Evolutionary conservation across 2,329 filamentous ascomycete genomes (phyloP).

Genomic region (Delphinella strobiligena): DNA sequence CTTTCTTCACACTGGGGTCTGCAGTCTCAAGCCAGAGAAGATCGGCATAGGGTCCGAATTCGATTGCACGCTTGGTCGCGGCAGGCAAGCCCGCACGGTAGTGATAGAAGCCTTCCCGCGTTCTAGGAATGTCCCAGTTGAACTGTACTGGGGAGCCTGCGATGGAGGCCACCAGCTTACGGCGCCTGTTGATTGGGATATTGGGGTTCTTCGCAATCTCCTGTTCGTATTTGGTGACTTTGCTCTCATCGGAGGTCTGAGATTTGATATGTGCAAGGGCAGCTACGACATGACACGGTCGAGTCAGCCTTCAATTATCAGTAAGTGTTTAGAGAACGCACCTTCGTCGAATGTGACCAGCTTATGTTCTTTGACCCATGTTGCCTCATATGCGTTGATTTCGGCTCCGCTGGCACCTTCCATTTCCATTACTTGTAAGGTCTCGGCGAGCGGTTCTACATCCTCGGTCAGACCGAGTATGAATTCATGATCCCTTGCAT

Average conservation of each 20-base stretch:
- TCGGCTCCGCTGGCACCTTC: slow-evolving; percentile 64
- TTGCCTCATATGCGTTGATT: slow-evolving; percentile 73
- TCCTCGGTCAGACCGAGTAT: slow-evolving; percentile 77
- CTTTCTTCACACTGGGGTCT: slow-evolving; percentile 70
- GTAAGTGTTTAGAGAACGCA: neutral
- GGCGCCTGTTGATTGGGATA: slow-evolving; percentile 66
- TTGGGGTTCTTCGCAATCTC: slow-evolving; percentile 44
- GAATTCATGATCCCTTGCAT: slow-evolving; percentile 92
- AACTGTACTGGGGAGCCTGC: slow-evolving; percentile 62
- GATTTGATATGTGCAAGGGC: slow-evolving; percentile 28
- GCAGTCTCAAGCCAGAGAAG: slow-evolving; percentile 96
- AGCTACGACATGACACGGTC: slow-evolving; percentile 19
- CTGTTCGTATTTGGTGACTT: slow-evolving; percentile 8
- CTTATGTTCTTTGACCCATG: slow-evolving; percentile 78
- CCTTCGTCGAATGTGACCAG: slow-evolving; percentile 80
- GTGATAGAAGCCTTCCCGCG: slow-evolving; percentile 88
- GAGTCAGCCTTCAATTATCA: neutral
- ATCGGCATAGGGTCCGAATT: slow-evolving; percentile 85
- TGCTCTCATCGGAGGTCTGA: slow-evolving; percentile 9
- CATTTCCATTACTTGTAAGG: slow-evolving; percentile 79
- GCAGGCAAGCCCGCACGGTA: slow-evolving; percentile 73
- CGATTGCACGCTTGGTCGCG: slow-evolving; percentile 84
- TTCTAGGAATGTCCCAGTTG: slow-evolving; percentile 84
- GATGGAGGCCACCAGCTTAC: slow-evolving; percentile 56
- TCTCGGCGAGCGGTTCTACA: slow-evolving; percentile 74